Evolutionary conservation across 768 basidiomycete species (phyloP).

Genomic region (Rossbeevera mucosa): DNA sequence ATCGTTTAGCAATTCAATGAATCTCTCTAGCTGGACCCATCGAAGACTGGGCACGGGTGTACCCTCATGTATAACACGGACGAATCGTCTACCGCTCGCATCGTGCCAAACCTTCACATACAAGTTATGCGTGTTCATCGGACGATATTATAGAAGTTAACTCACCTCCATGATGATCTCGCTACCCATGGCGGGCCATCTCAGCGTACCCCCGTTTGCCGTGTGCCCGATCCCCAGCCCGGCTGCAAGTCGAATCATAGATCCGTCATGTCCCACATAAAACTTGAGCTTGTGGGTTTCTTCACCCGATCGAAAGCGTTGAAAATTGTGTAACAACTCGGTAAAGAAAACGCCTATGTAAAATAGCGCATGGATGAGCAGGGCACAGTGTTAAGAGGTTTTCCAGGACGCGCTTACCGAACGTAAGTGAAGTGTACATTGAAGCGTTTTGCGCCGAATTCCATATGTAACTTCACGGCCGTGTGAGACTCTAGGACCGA

Average conservation of each 20-base stretch:
- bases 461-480: constrained; percentile 42
- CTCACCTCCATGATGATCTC: constrained; percentile 45
- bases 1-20: constrained; percentile 30
- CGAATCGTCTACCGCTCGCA: constrained; percentile 24
- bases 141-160: neutral
- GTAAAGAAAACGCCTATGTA: constrained; percentile 41
- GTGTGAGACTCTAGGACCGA: neutral
- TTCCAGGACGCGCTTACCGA: constrained; percentile 29
- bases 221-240: constrained; percentile 38
- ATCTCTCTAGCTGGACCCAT: constrained; percentile 35
- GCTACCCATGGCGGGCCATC: constrained; percentile 47
- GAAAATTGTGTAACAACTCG: constrained; percentile 40
- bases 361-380: neutral
- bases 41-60: constrained; percentile 33
- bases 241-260: constrained; percentile 39
- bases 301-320: constrained; percentile 29
- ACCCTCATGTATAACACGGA: constrained; percentile 44
- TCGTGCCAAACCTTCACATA: constrained; percentile 38
- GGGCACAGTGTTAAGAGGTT: neutral
- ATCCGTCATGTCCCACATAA: constrained; percentile 47
- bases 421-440: constrained; percentile 40
- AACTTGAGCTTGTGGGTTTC: constrained; percentile 37
- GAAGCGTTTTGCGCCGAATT: constrained; percentile 42
- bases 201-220: constrained; percentile 24
- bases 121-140: neutral